These are phyloP conservation scores for Tolypocladium amazonense DNA, from an alignment of 2,329 filamentous ascomycete species.

Conservation along the genomic window DNA sequence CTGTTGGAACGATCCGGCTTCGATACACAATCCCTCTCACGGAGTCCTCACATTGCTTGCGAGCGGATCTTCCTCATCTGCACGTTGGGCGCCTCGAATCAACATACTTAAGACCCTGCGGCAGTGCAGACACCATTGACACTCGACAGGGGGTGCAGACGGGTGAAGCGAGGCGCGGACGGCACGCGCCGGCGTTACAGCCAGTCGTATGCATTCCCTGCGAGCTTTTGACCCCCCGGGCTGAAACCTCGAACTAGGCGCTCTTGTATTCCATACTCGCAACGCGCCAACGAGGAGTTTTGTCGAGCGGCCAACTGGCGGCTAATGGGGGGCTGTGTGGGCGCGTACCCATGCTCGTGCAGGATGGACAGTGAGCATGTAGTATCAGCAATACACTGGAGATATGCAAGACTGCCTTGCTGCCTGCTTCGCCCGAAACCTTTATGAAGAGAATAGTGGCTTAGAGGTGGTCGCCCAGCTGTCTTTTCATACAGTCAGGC, in stretches of 20 bases:
- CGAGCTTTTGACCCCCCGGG: neutral
- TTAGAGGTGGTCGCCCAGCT: neutral
- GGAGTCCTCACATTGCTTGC: neutral
- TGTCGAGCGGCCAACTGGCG: neutral
- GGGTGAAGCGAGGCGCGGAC: neutral
- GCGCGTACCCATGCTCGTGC: neutral
- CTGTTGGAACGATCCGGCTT: neutral
- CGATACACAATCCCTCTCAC: no score
- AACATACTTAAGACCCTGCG: neutral
- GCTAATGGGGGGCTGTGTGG: neutral
- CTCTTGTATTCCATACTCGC: neutral
- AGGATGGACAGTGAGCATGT: no score
- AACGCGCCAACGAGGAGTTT: neutral
- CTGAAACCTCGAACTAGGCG: neutral
- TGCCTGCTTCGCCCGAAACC: neutral
- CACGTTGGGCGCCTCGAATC: neutral
- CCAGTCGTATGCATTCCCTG: neutral
- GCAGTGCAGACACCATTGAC: neutral
- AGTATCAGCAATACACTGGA: neutral
- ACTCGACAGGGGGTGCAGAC: neutral
- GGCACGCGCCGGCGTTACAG: neutral
- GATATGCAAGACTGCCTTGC: neutral
- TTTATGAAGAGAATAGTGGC: no score
- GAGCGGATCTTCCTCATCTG: neutral
- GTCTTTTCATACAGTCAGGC: neutral